Evolutionary conservation across 108 stramenopile genomes (phyloP), one percentile per base, ranked within the genome.

Genomic region (Cylindrotheca fusiformis): DNA sequence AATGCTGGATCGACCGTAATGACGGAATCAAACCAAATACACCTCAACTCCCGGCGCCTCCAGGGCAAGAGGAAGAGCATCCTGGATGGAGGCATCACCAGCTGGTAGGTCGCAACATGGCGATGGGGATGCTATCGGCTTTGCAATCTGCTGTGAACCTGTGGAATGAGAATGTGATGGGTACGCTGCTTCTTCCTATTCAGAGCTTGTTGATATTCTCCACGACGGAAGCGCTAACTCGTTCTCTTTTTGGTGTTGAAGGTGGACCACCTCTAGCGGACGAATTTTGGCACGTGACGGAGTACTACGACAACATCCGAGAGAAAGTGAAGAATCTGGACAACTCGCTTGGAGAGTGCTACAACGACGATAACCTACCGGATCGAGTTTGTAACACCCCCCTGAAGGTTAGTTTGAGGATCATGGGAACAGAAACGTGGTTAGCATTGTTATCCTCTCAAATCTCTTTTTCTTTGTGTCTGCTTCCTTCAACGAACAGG

Each of bases 11-110:
- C 20, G 75, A 80, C 48, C 64, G 79, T 46, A 56, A 71, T 8
- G 86, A 85, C 27, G 74, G 70, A 19, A 72, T 52, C 78, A 79
- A 71, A 41, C 71, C 77, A 25, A 45, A 63, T 21, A 29, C n/a
- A 27, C 57, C 48, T 12, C 67, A 77, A 32, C n/a, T 50, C 3
- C 44, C 48, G 5, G 48, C 28, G 3, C 63, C 65, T 8, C 50
- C 22, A 27, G 67, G 75, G 22, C 80, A 71, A 60, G 77, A 74
- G 32, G 67, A 70, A 52, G 79, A 76, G 78, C 60, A 93, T 72
- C 75, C 92, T 10, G 88, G 88, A 54, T 93, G 84, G 84, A 71
- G 87, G 56, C 50, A 47, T 22, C 92, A 93, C 53, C 86, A 93
- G 55, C 58, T 88, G n/a, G 76, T 66, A 30, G 92, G 85, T 19